Evolutionary conservation across 2,329 filamentous ascomycete species (phyloP).

Genomic region (Furcasterigmium sp.): DNA sequence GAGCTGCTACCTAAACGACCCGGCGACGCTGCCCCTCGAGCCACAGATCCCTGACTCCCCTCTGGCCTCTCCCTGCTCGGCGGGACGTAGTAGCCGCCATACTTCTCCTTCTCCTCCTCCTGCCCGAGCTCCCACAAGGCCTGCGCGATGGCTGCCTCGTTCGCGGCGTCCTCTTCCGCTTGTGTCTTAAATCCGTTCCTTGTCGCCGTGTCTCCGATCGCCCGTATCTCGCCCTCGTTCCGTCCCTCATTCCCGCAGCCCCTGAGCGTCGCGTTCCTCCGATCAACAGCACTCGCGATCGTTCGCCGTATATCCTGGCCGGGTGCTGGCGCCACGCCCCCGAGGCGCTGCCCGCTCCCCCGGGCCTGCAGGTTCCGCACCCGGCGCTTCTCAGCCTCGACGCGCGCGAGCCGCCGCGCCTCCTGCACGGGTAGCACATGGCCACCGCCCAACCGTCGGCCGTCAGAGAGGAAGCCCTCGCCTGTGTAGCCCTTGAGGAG

Average conservation of each 20-base stretch:
- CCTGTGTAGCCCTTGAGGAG: constrained; percentile 81
- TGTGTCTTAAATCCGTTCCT: constrained; percentile 74
- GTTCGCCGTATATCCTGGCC: constrained; percentile 66
- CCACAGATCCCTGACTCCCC: constrained; percentile 33
- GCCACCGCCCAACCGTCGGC: constrained; percentile 64
- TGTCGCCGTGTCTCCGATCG: constrained; percentile 58
- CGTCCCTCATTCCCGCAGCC: constrained; percentile 69
- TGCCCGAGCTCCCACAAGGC: constrained; percentile 83
- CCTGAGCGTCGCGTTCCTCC: constrained; percentile 59
- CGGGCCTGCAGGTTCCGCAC: constrained; percentile 43
- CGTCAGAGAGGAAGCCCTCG: constrained; percentile 77
- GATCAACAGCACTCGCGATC: constrained; percentile 66
- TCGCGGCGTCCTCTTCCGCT: constrained; percentile 83
- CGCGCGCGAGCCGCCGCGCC: constrained; percentile 67
- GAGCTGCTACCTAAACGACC: no score
- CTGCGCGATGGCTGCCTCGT: constrained; percentile 79
- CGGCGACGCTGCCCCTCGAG: no score
- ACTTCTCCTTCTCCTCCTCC: constrained; percentile 60
- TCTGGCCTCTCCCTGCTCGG: constrained; percentile 46
- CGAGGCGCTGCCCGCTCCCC: constrained; percentile 58
- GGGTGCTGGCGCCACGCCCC: constrained; percentile 48
- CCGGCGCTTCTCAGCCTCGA: constrained; percentile 65
- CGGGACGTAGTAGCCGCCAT: constrained; percentile 48
- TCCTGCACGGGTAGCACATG: constrained; percentile 62
- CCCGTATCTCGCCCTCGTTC: constrained; percentile 59